phyloP scores from a whole-genome alignment of 805 yeast genomes.

The Cyberlindnera petersonii region DNA sequence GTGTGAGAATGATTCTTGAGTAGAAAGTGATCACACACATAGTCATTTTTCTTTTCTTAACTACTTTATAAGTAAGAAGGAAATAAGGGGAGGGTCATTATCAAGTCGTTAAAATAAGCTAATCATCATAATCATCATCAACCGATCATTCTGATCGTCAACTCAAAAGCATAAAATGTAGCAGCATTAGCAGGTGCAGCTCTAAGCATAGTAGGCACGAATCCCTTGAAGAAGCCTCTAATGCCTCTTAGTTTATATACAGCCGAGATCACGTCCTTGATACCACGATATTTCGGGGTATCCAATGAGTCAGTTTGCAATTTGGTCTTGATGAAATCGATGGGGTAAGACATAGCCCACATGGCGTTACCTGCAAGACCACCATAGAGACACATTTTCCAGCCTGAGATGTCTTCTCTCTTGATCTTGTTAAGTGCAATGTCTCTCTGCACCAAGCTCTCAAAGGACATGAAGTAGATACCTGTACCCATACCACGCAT shows the following conservation, averaged over 20 bases:
- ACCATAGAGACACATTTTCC: constrained; percentile 84
- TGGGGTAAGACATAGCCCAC: constrained; percentile 86
- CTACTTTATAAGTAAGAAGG: too few species aligned
- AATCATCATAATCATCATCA: not conserved
- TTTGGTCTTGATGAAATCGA: constrained; percentile 88
- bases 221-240: constrained; percentile 83
- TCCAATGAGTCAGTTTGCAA: constrained; percentile 71
- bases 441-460: constrained; percentile 73
- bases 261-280: constrained; percentile 53
- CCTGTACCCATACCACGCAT: constrained; percentile 88
- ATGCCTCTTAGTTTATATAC: constrained; percentile 59
- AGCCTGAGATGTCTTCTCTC: constrained; percentile 79
- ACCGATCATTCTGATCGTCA: constrained; percentile 59
- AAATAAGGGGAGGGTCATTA: too few species aligned
- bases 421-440: constrained; percentile 39
- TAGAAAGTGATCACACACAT: too few species aligned
- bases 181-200: constrained; percentile 99
- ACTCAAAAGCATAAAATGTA: constrained; percentile 89
- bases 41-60: too few species aligned
- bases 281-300: constrained; percentile 54
- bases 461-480: constrained; percentile 83
- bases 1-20: too few species aligned
- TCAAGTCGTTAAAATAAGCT: not conserved
- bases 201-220: constrained; percentile 85
- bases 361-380: constrained; percentile 85